phyloP scores from a whole-genome alignment of 2,329 filamentous ascomycete species.

The Fusarium pseudonygamai region DNA sequence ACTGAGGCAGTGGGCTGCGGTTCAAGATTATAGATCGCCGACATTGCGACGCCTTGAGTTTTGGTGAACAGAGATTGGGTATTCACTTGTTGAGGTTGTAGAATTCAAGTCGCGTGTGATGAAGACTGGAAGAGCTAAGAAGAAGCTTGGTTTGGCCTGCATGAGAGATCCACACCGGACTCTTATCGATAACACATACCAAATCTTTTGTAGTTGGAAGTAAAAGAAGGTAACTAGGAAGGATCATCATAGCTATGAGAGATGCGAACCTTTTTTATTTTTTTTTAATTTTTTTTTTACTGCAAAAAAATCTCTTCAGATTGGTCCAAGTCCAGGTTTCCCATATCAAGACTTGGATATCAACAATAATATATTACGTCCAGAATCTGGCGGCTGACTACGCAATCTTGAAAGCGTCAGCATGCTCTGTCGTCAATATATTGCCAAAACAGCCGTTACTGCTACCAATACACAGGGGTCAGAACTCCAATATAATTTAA shows the following conservation, averaged over 20 bases:
- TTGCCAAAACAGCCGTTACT: not conserved
- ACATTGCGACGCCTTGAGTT: conserved; percentile 66
- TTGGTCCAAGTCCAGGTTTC: not conserved
- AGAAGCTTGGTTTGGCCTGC: conserved; percentile 20
- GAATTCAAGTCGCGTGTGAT: conserved; percentile 11
- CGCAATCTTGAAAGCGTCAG: not conserved
- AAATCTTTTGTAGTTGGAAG: not conserved
- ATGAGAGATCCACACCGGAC: conserved; percentile 3
- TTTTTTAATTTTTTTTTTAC: no score
- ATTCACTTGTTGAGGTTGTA: not conserved
- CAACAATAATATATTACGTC: not conserved
- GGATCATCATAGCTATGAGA: not conserved
- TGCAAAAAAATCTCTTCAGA: not conserved
- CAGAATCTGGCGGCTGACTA: not conserved
- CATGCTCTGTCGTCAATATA: not conserved
- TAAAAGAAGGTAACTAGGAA: no score
- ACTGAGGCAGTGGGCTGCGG: conserved; percentile 93
- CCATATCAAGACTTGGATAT: not conserved
- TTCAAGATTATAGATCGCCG: conserved; percentile 91
- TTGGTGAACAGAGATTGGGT: not conserved
- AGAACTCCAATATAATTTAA: not conserved
- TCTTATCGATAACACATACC: conserved; percentile 25
- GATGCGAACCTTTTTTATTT: not conserved
- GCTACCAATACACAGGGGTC: not conserved
- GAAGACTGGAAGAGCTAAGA: conserved; percentile 9